These are phyloP conservation scores for Mucor indicus DNA, from an alignment of 371 early-diverging fungal species.

Conservation along the genomic window DNA sequence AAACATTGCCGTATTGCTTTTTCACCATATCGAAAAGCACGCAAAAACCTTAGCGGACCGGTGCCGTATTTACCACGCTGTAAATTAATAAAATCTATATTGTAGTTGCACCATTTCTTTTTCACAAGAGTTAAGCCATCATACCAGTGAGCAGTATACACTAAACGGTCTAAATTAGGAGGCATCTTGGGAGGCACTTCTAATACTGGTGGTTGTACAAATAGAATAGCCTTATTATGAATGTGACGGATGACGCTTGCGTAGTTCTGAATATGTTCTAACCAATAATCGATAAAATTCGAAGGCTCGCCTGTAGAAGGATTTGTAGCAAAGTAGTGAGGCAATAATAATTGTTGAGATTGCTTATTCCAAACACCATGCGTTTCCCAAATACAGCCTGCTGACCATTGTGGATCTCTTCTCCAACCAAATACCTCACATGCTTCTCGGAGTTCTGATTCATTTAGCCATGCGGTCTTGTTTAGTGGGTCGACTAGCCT, in stretches of 20 bases:
- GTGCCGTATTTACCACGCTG: slow-evolving; percentile 61
- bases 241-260: slow-evolving; percentile 40
- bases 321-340: slow-evolving; percentile 57
- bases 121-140: slow-evolving; percentile 69
- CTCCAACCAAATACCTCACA: slow-evolving; percentile 5
- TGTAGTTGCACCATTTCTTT: slow-evolving; percentile 66
- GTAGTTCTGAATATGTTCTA: slow-evolving; percentile 51
- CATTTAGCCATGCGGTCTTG: slow-evolving; percentile 51
- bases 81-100: slow-evolving; percentile 63
- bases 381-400: slow-evolving; percentile 66
- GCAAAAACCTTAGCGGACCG: slow-evolving; percentile 45
- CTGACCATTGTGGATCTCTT: slow-evolving; percentile 25
- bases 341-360: slow-evolving; percentile 24
- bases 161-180: slow-evolving; percentile 40
- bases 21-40: slow-evolving; percentile 60
- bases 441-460: slow-evolving; percentile 15
- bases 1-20: slow-evolving; percentile 60
- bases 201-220: slow-evolving; percentile 67
- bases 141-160: slow-evolving; percentile 77
- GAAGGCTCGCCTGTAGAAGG: slow-evolving; percentile 41
- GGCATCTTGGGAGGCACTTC: slow-evolving; percentile 56
- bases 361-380: slow-evolving; percentile 69
- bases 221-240: slow-evolving; percentile 54
- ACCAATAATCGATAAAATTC: slow-evolving; percentile 53
- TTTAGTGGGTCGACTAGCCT: slow-evolving; percentile 49